Conservation (phyloP, 176 grass and related monocot genomes). For the Triticum urartu region DNA sequence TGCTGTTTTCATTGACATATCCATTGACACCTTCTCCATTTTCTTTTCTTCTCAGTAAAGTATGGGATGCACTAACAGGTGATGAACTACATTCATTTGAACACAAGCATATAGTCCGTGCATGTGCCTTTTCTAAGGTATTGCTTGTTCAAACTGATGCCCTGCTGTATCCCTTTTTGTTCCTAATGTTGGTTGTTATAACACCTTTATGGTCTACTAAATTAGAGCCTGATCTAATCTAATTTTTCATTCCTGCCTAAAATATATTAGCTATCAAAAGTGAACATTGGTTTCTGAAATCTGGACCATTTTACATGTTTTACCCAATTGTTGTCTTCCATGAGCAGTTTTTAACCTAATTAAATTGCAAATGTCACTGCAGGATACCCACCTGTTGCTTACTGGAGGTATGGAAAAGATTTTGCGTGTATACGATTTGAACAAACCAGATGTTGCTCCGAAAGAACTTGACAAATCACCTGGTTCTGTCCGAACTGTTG, state of each 20-base stretch:
- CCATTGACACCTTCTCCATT: background rate
- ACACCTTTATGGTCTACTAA: background rate
- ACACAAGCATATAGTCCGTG: constrained; percentile 92
- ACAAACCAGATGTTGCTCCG: constrained; percentile 71
- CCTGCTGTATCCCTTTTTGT: background rate
- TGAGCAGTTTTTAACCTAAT: background rate
- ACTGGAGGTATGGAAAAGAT: constrained; percentile 91
- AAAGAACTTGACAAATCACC: constrained; percentile 90
- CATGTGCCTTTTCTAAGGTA: constrained; percentile 95
- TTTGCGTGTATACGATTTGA: constrained; percentile 84
- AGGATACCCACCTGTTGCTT: constrained; percentile 80
- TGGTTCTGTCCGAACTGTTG: constrained; percentile 68
- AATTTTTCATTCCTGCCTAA: background rate
- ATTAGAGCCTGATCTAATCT: background rate
- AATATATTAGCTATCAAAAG: background rate
- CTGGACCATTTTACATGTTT: background rate
- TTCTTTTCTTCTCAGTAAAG: constrained; percentile 58
- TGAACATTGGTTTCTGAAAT: background rate
- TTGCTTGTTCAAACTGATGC: background rate
- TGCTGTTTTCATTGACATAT: background rate
- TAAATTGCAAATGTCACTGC: constrained; percentile 11
- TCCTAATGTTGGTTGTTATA: background rate
- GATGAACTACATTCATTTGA: constrained; percentile 93
- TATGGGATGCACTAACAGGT: constrained; percentile 87
- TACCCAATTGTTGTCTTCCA: background rate